Evolutionary conservation across 768 basidiomycete genomes (phyloP).

Genomic region (Mycena galopus): DNA sequence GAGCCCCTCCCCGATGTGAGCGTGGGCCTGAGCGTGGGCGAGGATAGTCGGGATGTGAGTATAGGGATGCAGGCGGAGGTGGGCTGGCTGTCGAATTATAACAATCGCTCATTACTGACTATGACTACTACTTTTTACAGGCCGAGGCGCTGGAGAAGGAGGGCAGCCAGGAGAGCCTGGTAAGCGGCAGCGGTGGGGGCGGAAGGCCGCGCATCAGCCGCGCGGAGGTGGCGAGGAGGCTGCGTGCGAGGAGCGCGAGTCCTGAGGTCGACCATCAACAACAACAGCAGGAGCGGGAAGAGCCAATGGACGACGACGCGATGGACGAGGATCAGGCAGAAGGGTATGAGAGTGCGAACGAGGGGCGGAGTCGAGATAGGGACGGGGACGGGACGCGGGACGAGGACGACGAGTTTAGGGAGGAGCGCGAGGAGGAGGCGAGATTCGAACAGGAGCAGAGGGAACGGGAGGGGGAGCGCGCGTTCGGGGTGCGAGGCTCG

Average conservation of each 20-base stretch:
- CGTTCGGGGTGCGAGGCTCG: constrained; percentile 2
- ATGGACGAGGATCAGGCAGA: constrained; percentile 30
- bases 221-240: constrained; percentile 65
- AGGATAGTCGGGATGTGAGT: constrained; percentile 36
- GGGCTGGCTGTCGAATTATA: not conserved
- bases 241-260: constrained; percentile 61
- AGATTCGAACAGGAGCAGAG: constrained; percentile 22
- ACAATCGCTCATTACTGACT: not conserved
- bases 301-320: not conserved
- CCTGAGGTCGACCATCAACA: constrained; percentile 35
- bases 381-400: constrained; percentile 33
- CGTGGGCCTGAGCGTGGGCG: no score
- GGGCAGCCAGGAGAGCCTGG: not conserved
- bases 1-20: constrained; percentile 35
- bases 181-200: constrained; percentile 41
- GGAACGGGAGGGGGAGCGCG: constrained; percentile 6
- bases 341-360: constrained; percentile 17
- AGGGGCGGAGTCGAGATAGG: constrained; percentile 27
- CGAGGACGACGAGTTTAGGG: constrained; percentile 38
- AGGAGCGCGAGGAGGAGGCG: constrained; percentile 37
- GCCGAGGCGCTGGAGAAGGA: not conserved
- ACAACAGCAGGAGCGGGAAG: not conserved
- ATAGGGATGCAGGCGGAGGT: constrained; percentile 29
- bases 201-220: constrained; percentile 65
- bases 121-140: not conserved